Evolutionary conservation across 2,329 filamentous ascomycete species (phyloP).

Genomic region (Calonectria montana): DNA sequence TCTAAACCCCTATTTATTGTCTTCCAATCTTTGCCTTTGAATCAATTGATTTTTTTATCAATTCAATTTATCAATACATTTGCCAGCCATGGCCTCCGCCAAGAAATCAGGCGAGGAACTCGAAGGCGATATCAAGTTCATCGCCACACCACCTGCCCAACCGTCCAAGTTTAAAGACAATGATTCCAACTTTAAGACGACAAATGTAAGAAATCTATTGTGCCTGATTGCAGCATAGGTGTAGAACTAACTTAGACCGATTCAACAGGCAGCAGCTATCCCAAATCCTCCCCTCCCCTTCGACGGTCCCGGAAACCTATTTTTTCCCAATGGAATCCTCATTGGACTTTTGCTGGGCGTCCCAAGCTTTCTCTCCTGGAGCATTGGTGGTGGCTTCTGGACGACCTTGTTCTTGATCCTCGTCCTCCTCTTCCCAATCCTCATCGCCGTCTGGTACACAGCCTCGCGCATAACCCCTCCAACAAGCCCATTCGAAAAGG

Average conservation of each 20-base stretch:
- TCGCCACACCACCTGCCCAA: neutral
- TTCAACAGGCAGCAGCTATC: constrained; percentile 70
- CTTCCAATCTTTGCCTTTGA: neutral
- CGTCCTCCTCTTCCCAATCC: constrained; percentile 81
- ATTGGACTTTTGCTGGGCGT: constrained; percentile 75
- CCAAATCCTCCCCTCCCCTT: constrained; percentile 94
- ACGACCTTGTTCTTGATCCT: constrained; percentile 88
- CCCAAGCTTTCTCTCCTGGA: constrained; percentile 84
- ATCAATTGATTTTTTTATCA: neutral
- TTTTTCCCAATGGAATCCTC: constrained; percentile 86
- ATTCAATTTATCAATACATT: neutral
- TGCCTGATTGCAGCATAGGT: too few species aligned
- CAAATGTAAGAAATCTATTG: neutral
- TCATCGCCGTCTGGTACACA: constrained; percentile 84
- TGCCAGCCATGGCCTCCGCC: neutral
- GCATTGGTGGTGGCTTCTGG: constrained; percentile 88
- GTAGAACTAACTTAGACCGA: neutral
- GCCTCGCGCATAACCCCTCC: constrained; percentile 83
- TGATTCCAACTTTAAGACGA: neutral
- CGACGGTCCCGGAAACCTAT: constrained; percentile 84
- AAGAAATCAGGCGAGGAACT: neutral
- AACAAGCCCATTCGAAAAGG: constrained; percentile 81
- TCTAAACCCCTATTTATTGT: neutral
- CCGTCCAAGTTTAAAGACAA: neutral
- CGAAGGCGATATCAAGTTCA: neutral